Evolutionary conservation across 2,329 filamentous ascomycete species (phyloP), one percentile per base, ranked within the genome.

Genomic region (Phialophora expanda): DNA sequence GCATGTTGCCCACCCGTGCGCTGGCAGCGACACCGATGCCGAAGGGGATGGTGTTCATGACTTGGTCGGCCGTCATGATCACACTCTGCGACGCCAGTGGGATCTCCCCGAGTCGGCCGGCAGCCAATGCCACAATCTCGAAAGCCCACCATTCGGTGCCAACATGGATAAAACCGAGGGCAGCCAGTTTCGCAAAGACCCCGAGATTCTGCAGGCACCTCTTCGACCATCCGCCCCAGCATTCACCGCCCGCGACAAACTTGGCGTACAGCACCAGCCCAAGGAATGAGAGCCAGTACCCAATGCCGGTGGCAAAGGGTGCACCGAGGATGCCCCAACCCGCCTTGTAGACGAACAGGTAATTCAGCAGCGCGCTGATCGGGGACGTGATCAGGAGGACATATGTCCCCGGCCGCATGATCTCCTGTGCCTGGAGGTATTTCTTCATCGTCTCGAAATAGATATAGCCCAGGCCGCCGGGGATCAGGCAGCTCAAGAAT

Each of bases 71-170:
- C 0, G 92, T 96, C 92, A 96, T 96, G 75, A 96, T 93, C 24
- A 96, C 91, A 56, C 87, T 90, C 77, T 96, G 92, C 0, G 92
- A 90, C 0, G 92, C 92, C 0, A 96, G 83, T 0, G 91, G 85
- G 38, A 93, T 85, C 0, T 90, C 93, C 3, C 93, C 93, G 0
- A 96, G 84, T 41, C 89, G 85, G 0, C 92, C 92, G 4, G 92
- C 92, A 1, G 90, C 91, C 0, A 96, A 84, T 0, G 92, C 91
- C 1, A 96, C 91, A 70, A 96, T 94, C 78, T 96, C 92, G 72
- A 96, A 96, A 0, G 92, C 93, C 92, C 92, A 96, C 92, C 92
- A 96, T 78, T 96, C 93, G 0, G 92, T 95, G 3, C 91, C 93
- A 4, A 96, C 90, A 69, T 96, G 92, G 3, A 96, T 79, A 50